Base-by-base conservation (phyloP, 2,329 filamentous ascomycete genomes). In the Claviceps paspali region DNA sequence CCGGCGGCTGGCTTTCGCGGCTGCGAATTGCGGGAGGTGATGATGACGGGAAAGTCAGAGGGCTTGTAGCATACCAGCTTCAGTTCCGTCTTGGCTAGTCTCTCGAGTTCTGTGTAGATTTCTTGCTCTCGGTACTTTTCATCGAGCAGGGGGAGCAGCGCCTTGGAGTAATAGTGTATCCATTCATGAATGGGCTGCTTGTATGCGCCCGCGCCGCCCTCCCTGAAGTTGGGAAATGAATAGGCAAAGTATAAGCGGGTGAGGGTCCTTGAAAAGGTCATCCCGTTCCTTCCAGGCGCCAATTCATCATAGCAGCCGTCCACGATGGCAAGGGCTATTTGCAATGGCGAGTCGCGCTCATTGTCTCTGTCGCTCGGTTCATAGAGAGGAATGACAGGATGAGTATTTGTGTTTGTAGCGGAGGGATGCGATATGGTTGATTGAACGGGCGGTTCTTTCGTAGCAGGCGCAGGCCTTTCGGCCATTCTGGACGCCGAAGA, bases 111-210 rank as follows among this genome's bases (percentile, higher is more conserved):
- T 1, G 39, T 10, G 24, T 52, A 57, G 19, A 61, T 50, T 0
- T 50, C 51, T 7, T 52, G 53, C 1, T 40, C 38, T 3, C 48
- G 43, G 46, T 60, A 67, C 15, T 52, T 55, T 4, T 48, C 45
- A 27, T 56, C 54, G 2, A 68, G 48, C 3, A 42, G 43, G 2
- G 49, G 38, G 1, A 64, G 43, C 5, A 73, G 52, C 5, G 58
- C 57, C 4, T 45, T 45, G 2, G 65, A 57, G 37, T 66, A 64
- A 41, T 65, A 70, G 10, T 60, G 54, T 2, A 67, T 47, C 3
- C 70, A 47, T 27, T 69, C 62, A 27, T 51, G 39, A 3, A 57
- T 51, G 3, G 56, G 57, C 8, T 70, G 56, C 33, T 51, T 63
- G 46, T 65, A 63, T n/a, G 52, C 49, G 15, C 51, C 56, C 5